A percentile compares a stretch with the other conserved stretches of the same genome.
phyloP scores from a whole-genome alignment of 305 asterid genomes.

The Vinca major region DNA sequence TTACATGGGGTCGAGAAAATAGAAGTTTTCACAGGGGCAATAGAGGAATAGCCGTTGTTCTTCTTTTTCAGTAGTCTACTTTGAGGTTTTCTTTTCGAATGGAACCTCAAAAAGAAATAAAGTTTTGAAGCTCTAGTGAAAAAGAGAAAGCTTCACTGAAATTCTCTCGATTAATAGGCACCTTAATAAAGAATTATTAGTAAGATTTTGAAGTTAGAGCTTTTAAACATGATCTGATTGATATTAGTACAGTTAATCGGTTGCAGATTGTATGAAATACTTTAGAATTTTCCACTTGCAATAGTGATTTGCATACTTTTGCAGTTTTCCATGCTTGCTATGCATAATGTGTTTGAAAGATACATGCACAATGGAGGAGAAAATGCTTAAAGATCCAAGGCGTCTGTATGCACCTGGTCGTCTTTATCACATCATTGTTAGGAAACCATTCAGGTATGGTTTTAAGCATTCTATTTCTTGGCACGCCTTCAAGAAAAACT shows the following conservation, averaged over 20 bases:
- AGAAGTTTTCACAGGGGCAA: no score
- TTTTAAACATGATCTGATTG: not conserved
- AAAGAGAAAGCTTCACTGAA: not conserved
- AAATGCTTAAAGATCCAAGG: conserved; percentile 92
- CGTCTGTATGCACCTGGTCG: conserved; percentile 98
- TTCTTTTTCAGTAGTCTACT: not conserved
- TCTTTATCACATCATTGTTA: conserved; percentile 84
- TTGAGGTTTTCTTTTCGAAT: conserved; percentile 3
- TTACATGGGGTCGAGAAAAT: no score
- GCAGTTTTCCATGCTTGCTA: conserved; percentile 92
- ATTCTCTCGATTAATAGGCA: not conserved
- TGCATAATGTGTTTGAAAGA: conserved; percentile 93
- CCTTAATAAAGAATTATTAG: not conserved
- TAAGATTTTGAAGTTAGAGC: not conserved
- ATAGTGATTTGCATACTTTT: conserved; percentile 13
- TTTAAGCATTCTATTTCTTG: not conserved
- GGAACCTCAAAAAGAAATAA: not conserved
- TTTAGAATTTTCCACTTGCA: not conserved
- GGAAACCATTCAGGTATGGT: conserved; percentile 85
- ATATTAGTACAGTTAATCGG: not conserved
- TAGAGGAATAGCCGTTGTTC: not conserved
- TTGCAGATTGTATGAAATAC: not conserved
- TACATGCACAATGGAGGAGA: conserved; percentile 86
- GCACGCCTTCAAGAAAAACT: not conserved
- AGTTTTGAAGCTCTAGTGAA: not conserved